Evolutionary conservation across 768 basidiomycete genomes (phyloP), one percentile per base, ranked within the genome.

Genomic region (Tulasnella sp.): DNA sequence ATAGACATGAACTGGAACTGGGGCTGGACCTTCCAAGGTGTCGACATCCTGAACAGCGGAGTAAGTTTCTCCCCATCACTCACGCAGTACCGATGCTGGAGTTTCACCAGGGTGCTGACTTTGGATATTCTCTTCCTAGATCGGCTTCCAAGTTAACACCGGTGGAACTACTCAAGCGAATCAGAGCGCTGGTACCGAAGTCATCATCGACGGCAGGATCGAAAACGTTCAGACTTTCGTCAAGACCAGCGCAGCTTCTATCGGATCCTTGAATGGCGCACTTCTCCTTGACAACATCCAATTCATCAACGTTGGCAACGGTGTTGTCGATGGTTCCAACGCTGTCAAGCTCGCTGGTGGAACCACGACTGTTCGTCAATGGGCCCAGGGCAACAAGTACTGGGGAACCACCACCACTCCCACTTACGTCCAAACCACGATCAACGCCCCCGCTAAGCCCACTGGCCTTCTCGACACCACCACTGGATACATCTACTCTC

Each of bases 361-460:
- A 29, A 88, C 88, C 2, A 88, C 81, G 29, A 88, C 87, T 0
- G 90, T 92, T 79, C 80, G 83, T 0, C 87, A 89, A 17, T 94
- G 93, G 93, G 91, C 85, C 1, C 93, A 93, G 82, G 93, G 93
- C 38, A 91, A 93, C 78, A 85, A 91, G 37, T 93, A 86, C 81
- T 83, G 81, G 1, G 91, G 92, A 14, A 83, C 86, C 5, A 84
- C 83, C 77, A 78, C 84, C 4, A 76, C 79, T 1, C 83, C 84
- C 2, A 81, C 67, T 8, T 93, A 88, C 81, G 84, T 83, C 2
- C 87, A 92, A 82, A 87, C 85, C 7, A 79, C 80, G 36, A 86
- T 92, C 36, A 76, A 83, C 5, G 82, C 84, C 7, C 85, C 88
- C 0, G 83, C 82, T 75, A 93, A 92, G 81, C 86, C 91, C 3